These are phyloP conservation scores for Solanum acaule DNA, from an alignment of 257 asterid species.

Conservation along the genomic window DNA sequence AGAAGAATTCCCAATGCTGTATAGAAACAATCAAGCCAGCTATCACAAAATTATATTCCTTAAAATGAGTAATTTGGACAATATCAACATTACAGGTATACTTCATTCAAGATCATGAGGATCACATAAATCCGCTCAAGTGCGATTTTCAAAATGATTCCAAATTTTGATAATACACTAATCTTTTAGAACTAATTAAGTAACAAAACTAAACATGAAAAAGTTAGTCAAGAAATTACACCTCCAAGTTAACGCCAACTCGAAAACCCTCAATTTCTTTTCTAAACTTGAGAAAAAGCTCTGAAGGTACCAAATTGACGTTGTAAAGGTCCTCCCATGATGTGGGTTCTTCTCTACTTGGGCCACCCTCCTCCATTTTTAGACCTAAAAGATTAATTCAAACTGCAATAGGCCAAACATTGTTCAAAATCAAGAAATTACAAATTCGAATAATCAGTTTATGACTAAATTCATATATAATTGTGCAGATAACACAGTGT, in stretches of 20 bases:
- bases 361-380: constrained; percentile 41
- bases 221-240: constrained; percentile 9
- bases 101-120: not conserved
- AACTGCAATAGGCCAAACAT: not conserved
- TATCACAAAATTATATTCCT: not conserved
- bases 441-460: not conserved
- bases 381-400: not conserved
- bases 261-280: constrained; percentile 72
- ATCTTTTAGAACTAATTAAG: not conserved
- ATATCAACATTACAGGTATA: not conserved
- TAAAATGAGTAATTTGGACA: not conserved
- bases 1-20: not conserved
- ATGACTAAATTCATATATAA: not conserved
- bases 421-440: not conserved
- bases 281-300: constrained; percentile 73
- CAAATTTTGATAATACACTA: not conserved
- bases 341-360: constrained; percentile 60
- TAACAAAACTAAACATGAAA: not conserved
- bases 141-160: not conserved
- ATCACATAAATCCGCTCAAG: not conserved
- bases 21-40: not conserved
- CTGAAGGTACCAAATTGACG: constrained; percentile 76
- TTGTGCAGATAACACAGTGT: not conserved
- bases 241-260: constrained; percentile 84
- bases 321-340: constrained; percentile 85